Conservation (phyloP, 2,329 filamentous ascomycete species). For the Emergomyces orientalis region DNA sequence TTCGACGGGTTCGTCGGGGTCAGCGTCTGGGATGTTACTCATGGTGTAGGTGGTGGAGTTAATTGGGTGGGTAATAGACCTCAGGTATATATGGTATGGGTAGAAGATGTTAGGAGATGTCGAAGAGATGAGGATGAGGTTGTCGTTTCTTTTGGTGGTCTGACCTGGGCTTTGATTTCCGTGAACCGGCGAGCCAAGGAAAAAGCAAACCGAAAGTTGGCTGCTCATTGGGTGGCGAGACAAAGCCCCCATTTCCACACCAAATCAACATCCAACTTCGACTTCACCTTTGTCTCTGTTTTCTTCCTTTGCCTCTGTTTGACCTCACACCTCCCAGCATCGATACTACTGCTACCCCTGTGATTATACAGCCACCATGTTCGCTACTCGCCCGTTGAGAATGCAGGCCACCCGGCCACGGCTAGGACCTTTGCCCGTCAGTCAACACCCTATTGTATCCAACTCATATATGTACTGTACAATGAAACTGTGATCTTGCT, state of each 20-base stretch:
- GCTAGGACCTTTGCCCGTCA: conserved; percentile 60
- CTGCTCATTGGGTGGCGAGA: conserved; percentile 9
- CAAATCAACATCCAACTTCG: conserved; percentile 1
- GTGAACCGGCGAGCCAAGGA: conserved; percentile 13
- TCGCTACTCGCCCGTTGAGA: conserved; percentile 54
- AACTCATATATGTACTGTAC: conserved; percentile 5
- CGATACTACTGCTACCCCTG: background rate
- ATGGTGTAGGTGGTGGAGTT: conserved; percentile 53
- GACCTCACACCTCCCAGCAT: background rate
- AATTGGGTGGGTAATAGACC: conserved; percentile 14
- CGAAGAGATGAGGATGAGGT: conserved; percentile 1
- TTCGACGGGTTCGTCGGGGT: conserved; percentile 66
- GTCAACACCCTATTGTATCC: conserved; percentile 26
- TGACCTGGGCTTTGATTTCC: conserved; percentile 9
- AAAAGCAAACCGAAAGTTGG: conserved; percentile 9
- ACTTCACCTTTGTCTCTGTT: background rate
- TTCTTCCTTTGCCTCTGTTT: background rate
- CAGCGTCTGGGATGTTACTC: conserved; percentile 55
- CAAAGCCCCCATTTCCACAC: background rate
- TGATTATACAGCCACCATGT: conserved; percentile 46
- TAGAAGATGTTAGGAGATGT: conserved; percentile 25
- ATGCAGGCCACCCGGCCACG: conserved; percentile 46
- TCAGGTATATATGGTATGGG: conserved; percentile 18
- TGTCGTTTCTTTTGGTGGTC: background rate
- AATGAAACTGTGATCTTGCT: conserved; percentile 25